Evolutionary conservation across 169 alveolate genomes (phyloP), one percentile per base, ranked within the genome.

Genomic region (Plasmodium berghei): DNA sequence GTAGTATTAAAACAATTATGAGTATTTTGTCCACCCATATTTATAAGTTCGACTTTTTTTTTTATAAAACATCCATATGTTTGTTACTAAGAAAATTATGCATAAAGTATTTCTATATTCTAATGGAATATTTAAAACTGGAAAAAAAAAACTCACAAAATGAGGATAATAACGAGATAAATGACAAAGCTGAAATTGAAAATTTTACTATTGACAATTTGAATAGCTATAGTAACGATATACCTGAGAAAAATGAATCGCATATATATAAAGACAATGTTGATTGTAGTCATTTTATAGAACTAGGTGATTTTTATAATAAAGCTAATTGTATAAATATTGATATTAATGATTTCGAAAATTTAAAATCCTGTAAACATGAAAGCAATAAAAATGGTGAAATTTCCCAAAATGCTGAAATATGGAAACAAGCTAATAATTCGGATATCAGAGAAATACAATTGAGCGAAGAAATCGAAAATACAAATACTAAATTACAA

Each of bases 1-100:
- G 90, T 61, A 83, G 90, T 72, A 83, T 83, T 40, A 83, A 83
- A 83, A 83, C 90, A 59, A 83, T 83, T 61, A 83, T 83, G 67
- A 83, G 90, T 48, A 83, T 83, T 54, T 42, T 83, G 14, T 83
- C 90, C 4, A 58, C 90, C 5, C 90, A 83, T 55, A 83, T 83
- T 3, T 66, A 34, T 58, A 83, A 83, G 34, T 83, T 83, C 45
- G 90, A 83, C 54, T 83, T 67, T 46, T 67, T 83, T 63, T 83
- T 83, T 67, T 83, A 83, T 61, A 83, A 83, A 55, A 83, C 90
- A 8, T 83, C 90, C 2, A 83, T 83, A n/a, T 83, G 90, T 67
- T 34, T 83, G 26, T 67, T 83, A 26, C 46, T 83, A n/a, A 83
- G 56, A 62, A 71, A 71, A 14, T 45, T 83, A 24, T 67, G 58